A percentile compares a stretch with the other conserved stretches of the same genome.
These are phyloP conservation scores for Erucastrum elatum DNA, from an alignment of 345 rosid species.

Conservation along the genomic window DNA sequence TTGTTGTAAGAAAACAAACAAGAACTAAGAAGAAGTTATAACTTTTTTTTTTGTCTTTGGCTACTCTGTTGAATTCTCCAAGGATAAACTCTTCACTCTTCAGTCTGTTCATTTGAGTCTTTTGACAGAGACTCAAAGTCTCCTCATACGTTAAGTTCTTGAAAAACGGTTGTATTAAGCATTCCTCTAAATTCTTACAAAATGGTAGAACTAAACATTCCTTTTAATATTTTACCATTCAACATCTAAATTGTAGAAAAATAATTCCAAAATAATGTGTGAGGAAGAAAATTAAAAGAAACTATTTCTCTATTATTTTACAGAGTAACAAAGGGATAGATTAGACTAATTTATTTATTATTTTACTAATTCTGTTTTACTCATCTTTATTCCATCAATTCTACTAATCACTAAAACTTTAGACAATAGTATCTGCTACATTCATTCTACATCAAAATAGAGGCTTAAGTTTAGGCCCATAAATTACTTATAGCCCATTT, in stretches of 20 bases:
- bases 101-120: constrained; percentile 54
- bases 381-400: no score
- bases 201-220: background rate
- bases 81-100: constrained; percentile 61
- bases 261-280: background rate
- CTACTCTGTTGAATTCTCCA: constrained; percentile 69
- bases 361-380: no score
- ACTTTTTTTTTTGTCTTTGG: constrained; percentile 62
- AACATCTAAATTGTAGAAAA: background rate
- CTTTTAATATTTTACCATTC: no score
- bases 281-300: no score
- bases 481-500: background rate
- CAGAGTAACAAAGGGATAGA: background rate
- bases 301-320: background rate
- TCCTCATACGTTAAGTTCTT: constrained; percentile 57
- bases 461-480: background rate
- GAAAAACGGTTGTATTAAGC: background rate
- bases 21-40: background rate
- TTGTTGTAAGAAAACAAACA: background rate
- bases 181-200: background rate
- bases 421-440: background rate
- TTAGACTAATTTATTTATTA: no score
- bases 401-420: no score
- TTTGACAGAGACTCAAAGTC: constrained; percentile 72
- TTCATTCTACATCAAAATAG: background rate